Percentiles rank a stretch among this genome's conserved stretches.
These are phyloP conservation scores for Acidiella bohemica DNA, from an alignment of 495 filamentous ascomycete species.

Conservation along the genomic window DNA sequence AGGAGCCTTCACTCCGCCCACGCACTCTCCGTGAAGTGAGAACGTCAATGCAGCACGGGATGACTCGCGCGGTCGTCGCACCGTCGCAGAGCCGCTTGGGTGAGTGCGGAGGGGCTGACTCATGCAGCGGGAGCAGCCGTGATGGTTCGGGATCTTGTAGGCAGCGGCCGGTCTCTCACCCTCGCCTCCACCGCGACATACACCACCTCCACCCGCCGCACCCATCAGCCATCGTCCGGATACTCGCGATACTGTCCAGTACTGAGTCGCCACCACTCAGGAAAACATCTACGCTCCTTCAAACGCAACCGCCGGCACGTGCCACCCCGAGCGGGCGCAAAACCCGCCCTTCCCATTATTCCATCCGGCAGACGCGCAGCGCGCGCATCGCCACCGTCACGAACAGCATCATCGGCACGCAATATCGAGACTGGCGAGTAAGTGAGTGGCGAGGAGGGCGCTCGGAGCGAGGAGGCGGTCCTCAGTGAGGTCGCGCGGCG, in stretches of 20 bases:
- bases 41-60: no score
- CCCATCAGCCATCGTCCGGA: conserved; percentile 9
- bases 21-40: no score
- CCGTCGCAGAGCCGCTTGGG: no score
- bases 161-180: no score
- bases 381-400: conserved; percentile 12
- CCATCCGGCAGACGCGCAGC: background rate
- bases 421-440: background rate
- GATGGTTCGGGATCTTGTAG: no score
- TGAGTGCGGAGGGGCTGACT: no score
- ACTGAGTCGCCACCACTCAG: background rate
- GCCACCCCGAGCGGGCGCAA: conserved; percentile 3
- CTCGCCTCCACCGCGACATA: background rate
- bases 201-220: background rate
- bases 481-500: conserved; percentile 18
- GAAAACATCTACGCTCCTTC: conserved; percentile 6
- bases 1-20: no score
- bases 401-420: background rate
- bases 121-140: no score
- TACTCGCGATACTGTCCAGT: conserved; percentile 12
- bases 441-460: conserved; percentile 3
- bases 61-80: no score
- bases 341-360: conserved; percentile 2
- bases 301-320: conserved; percentile 10
- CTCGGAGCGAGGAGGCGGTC: conserved; percentile 9